Evolutionary conservation across 2,329 filamentous ascomycete species (phyloP), one percentile per base, ranked within the genome.

Genomic region (Lizonia empirigonia): DNA sequence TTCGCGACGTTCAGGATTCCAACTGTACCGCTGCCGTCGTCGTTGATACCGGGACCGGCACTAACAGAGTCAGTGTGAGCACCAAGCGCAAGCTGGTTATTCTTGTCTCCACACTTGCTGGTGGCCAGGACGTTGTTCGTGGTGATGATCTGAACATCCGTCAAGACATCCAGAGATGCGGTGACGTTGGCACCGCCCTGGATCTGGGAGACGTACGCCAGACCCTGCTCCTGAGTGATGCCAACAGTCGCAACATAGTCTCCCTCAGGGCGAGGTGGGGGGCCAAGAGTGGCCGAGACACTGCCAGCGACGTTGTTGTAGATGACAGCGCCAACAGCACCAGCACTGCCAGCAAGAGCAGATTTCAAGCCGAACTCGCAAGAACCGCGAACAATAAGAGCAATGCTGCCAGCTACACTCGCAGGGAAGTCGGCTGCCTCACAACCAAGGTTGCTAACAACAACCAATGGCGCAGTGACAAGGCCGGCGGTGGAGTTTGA

Each of bases 331-430:
- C 85, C 89, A 3, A 83, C 71, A 5, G 90, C 90, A 16, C 89
- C 88, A 1, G 87, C 87, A 39, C 77, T 79, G 33, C 85, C 87
- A 5, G 90, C 89, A 12, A 82, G 75, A 44, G 80, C 80, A 1
- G 87, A 87, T 76, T 94, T 94, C 52, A 79, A 73, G 9, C 85
- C 88, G 60, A 93, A 94, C 7, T 84, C 60, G 67, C 90, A 94
- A 1, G 74, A 78, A 44, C 90, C 90, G 47, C 90, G 85, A 23
- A 80, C 77, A 57, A 94, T 81, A 29, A 94, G 78, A 8, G 87
- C 89, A 52, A 94, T 86, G 50, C 83, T 84, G 40, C 85, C 87
- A 8, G 76, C 70, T 4, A 87, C 74, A 1, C 76, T 71, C 1
- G 77, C 64, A 1, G 88, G 83, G 67, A 84, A 92, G 71, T 92